phyloP scores from a whole-genome alignment of 306 rosid genomes.

The Dalbergia cultrata region DNA sequence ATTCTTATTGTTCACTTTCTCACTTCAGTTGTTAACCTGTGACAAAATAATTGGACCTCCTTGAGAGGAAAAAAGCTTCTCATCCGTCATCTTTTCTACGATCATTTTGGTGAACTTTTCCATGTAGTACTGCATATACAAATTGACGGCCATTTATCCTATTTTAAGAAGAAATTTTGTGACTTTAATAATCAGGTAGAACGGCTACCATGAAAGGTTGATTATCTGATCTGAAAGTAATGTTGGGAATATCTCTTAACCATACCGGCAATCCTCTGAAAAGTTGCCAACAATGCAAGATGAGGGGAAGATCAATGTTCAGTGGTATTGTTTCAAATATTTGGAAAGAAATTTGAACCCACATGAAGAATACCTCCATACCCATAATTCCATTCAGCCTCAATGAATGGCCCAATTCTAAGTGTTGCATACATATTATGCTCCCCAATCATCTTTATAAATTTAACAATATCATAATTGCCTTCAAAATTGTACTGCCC shows the following conservation, averaged over 20 bases:
- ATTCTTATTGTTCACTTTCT: neutral
- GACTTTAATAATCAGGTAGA: slow-evolving; percentile 4
- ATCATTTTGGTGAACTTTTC: slow-evolving; percentile 22
- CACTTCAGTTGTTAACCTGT: slow-evolving; percentile 35
- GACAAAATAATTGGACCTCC: slow-evolving; percentile 43
- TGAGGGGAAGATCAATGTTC: neutral
- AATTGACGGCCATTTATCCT: neutral
- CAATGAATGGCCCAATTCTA: slow-evolving; percentile 44
- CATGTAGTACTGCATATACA: slow-evolving; percentile 24
- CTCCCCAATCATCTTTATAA: slow-evolving; percentile 20
- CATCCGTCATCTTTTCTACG: slow-evolving; percentile 34
- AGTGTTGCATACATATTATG: slow-evolving; percentile 31
- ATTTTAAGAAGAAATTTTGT: neutral
- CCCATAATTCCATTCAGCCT: slow-evolving; percentile 44
- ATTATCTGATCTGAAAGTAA: slow-evolving; percentile 36
- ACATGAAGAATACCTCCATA: neutral
- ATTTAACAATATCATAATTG: slow-evolving; percentile 22
- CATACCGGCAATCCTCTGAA: slow-evolving; percentile 34
- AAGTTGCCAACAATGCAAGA: slow-evolving; percentile 4
- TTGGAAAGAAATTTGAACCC: neutral
- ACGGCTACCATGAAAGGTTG: slow-evolving; percentile 19
- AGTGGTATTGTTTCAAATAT: neutral
- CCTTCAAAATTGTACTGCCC: slow-evolving; percentile 41
- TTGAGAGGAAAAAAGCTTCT: slow-evolving; percentile 32
- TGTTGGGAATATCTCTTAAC: slow-evolving; percentile 35